Conservation (phyloP, 345 rosid genomes). For the Lepidium africanum region DNA sequence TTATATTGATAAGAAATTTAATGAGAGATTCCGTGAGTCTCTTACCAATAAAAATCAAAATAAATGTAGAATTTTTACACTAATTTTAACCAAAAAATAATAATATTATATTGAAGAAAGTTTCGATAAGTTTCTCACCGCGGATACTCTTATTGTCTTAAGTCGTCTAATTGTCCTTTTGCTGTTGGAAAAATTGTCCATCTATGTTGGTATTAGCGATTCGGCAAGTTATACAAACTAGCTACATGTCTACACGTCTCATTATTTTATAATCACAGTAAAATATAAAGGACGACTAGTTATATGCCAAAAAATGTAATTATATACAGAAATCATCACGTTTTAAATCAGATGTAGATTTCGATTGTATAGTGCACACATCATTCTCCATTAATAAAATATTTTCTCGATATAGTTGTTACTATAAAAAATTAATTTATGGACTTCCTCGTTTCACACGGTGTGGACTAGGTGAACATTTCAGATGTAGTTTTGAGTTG, state of each 20-base stretch:
- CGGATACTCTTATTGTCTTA: too few species aligned
- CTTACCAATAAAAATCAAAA: too few species aligned
- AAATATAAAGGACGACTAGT: neutral
- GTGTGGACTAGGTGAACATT: neutral
- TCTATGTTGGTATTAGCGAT: neutral
- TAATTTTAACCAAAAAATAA: too few species aligned
- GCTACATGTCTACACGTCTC: neutral
- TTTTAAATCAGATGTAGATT: neutral
- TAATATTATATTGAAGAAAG: too few species aligned
- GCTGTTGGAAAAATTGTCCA: neutral
- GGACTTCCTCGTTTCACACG: slow-evolving; percentile 6
- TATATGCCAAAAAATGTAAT: neutral
- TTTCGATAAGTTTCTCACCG: too few species aligned
- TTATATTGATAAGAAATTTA: too few species aligned
- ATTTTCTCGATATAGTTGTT: neutral
- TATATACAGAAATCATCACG: neutral
- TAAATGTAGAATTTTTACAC: too few species aligned
- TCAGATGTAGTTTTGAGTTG: neutral
- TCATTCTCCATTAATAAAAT: neutral
- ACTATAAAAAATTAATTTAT: neutral
- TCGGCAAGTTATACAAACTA: neutral
- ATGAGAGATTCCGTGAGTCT: too few species aligned
- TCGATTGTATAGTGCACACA: neutral
- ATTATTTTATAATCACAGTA: neutral
- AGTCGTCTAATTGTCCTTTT: neutral